Conservation (phyloP, 495 filamentous ascomycete species). For the Tuber microsphaerosporum region DNA sequence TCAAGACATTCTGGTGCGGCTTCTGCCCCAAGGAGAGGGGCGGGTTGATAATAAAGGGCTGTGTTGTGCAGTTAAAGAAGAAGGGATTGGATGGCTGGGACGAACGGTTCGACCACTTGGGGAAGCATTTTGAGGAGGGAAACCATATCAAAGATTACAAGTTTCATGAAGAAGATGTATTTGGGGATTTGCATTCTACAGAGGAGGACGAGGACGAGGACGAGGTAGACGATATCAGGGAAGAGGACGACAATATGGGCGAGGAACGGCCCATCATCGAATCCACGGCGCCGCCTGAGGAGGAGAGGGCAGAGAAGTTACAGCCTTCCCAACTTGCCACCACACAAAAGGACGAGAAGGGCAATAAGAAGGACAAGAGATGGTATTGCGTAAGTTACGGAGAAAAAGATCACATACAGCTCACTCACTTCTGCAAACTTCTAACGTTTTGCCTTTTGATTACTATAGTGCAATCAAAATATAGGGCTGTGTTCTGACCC, state of each 20-base stretch:
- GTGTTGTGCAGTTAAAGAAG: slow-evolving; percentile 52
- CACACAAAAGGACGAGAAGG: background rate
- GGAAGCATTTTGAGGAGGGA: slow-evolving; percentile 61
- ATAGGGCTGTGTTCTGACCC: slow-evolving; percentile 15
- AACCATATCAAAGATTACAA: slow-evolving; percentile 21
- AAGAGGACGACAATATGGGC: background rate
- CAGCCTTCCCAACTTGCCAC: slow-evolving; percentile 11
- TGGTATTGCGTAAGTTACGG: slow-evolving; percentile 31
- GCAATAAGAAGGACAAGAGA: background rate
- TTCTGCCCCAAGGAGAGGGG: slow-evolving; percentile 55
- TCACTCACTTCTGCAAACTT: background rate
- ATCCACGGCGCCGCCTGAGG: slow-evolving; percentile 15
- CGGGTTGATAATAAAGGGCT: slow-evolving; percentile 7
- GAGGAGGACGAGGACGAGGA: slow-evolving; percentile 39
- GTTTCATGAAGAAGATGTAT: slow-evolving; percentile 31
- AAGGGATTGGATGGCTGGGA: slow-evolving; percentile 57
- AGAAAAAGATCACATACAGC: background rate
- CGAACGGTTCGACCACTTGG: slow-evolving; percentile 82
- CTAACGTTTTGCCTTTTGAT: background rate
- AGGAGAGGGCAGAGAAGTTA: slow-evolving; percentile 12
- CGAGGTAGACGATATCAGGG: slow-evolving; percentile 38
- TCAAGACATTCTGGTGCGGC: slow-evolving; percentile 79
- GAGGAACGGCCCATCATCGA: slow-evolving; percentile 7
- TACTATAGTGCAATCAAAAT: slow-evolving; percentile 8
- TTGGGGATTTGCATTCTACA: slow-evolving; percentile 17